Evolutionary conservation across 345 rosid species (phyloP), one percentile per base, ranked within the genome.

Genomic region (Conringia planisiliqua): DNA sequence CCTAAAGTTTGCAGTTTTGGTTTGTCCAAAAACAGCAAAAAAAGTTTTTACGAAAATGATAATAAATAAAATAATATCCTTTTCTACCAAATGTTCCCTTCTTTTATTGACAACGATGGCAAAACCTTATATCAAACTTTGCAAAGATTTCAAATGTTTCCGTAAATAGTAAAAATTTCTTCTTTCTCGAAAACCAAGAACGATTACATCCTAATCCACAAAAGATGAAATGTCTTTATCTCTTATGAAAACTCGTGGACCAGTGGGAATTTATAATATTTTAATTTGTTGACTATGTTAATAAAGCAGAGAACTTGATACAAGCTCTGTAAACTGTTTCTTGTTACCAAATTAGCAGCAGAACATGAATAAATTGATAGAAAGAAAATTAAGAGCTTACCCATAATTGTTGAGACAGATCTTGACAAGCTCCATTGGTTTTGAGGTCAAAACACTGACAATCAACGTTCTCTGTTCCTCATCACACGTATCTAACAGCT

Each of bases 341-440:
- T 55, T 30, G 30, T 16, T 20, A 66, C 56, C 56, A 48, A n/a
- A 48, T 36, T 6, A 50, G 26, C 22, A 24, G 17, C 4, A 8
- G 13, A 42, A 62, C 5, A 62, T 39, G 40, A 0, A 3, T 4
- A 66, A 47, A n/a, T n/a, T 38, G 27, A 44, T 26, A 29, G 40
- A 42, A 61, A 35, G 22, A 32, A 38, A 65, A 36, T 27, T 2
- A 43, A 63, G 56, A 35, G 72, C 43, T 62, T 80, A 88, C 92
- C 92, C 92, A 67, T 84, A 85, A 55, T 84, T 82, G 80, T 86
- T 83, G 32, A 86, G 80, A 43, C 84, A 84, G 60, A 82, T 71
- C 66, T 78, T 70, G 73, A 83, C 71, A 12, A 88, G 87, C 57
- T 81, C 82, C 24, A 66, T 67, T 8, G 85, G 81, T 44, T 68